Evolutionary conservation across 2,329 filamentous ascomycete species (phyloP).

Genomic region (Paraconiothyrium sp.): DNA sequence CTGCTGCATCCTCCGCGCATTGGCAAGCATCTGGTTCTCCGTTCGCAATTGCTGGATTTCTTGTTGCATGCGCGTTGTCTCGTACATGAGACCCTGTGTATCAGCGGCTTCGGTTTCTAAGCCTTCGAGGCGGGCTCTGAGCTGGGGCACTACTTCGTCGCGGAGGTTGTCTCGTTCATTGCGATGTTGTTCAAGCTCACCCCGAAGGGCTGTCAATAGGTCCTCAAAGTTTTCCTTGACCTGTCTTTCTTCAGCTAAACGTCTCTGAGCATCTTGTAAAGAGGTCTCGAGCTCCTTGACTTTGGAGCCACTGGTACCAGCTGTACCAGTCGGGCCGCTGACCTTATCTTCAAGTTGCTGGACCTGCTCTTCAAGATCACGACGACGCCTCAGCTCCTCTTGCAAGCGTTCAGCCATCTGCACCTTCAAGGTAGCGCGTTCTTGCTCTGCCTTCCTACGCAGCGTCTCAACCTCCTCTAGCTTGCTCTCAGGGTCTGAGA

Average conservation of each 20-base stretch:
- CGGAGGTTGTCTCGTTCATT: conserved; percentile 92
- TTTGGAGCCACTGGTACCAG: conserved; percentile 56
- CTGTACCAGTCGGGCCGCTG: conserved; percentile 42
- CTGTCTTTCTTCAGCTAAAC: conserved; percentile 83
- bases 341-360: conserved; percentile 82
- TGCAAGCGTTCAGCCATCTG: conserved; percentile 88
- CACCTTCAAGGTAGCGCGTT: conserved; percentile 84
- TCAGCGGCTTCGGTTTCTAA: conserved; percentile 79
- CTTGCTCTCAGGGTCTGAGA: conserved; percentile 66
- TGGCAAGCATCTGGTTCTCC: conserved; percentile 69
- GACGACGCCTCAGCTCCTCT: conserved; percentile 80
- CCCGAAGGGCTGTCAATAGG: conserved; percentile 81
- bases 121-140: conserved; percentile 79
- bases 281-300: conserved; percentile 81
- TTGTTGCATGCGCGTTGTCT: conserved; percentile 85
- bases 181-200: conserved; percentile 81
- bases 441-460: conserved; percentile 86
- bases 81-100: conserved; percentile 77
- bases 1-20: conserved; percentile 59
- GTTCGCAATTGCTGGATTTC: conserved; percentile 70
- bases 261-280: conserved; percentile 83
- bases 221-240: conserved; percentile 95
- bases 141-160: conserved; percentile 84
- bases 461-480: conserved; percentile 81
- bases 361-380: conserved; percentile 83